Evolutionary conservation across 73 alveolate genomes (phyloP), one percentile per base, ranked within the genome.

Genomic region (Durusdinium trenchii): DNA sequence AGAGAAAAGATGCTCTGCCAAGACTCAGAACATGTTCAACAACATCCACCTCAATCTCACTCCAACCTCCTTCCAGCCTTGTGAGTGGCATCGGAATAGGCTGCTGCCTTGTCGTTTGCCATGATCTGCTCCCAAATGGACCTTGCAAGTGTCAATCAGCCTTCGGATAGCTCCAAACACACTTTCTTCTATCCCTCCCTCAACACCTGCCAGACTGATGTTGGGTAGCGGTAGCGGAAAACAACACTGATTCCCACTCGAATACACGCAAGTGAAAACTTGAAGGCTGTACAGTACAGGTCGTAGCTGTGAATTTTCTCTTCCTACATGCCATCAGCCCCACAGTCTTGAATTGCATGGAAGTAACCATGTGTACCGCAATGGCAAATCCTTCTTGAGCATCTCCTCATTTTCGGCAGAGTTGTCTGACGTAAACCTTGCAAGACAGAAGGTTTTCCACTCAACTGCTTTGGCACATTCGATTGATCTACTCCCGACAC

Each of bases 71-170:
- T 14, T 12, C 61, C 46, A 14, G 64, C 96, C 96, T 90, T 90
- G 96, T 90, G 96, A 20, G 96, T 90, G 73, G 96, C 96, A 90
- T 90, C 96, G 52, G 96, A 90, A 75, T 90, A 90, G 35, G 78
- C 86, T 51, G 96, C 96, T 28, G 78, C 83, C 96, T 90, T 90
- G 96, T 90, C 96, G 42, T 48, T 90, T 71, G 96, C 78, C 96
- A 90, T 90, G 96, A 90, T 90, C 96, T 90, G 96, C 71, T 90
- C 96, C 96, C 96, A 90, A 69, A 90, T 90, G 62, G 96, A 90
- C 96, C 96, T 67, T 12, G 61, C 67, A 12, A 5, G 14, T 3
- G 45, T n/a, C 47, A 16, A 71, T 26, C 28, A 16, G 69, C 23
- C 23, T 57, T 57, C 23, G 23, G 69, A 12, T 57, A n/a, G n/a